Percentiles rank a stretch among this genome's conserved stretches.
Conservation (phyloP, 495 filamentous ascomycete species). For the Podospora fimiseda region DNA sequence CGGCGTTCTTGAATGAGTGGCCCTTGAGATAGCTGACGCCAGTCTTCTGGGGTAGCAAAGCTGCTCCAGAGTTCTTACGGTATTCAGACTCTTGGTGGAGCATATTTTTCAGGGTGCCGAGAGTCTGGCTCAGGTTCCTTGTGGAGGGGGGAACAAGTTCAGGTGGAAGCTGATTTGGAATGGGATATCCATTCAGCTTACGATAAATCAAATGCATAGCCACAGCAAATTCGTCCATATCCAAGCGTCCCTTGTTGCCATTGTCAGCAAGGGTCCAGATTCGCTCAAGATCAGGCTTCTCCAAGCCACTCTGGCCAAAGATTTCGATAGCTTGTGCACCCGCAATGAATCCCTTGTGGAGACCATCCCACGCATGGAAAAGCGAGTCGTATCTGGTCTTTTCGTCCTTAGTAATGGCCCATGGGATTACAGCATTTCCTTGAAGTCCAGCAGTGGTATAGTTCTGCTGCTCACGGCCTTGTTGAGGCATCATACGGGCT, state of each 20-base stretch:
- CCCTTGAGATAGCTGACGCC: slow-evolving; percentile 95
- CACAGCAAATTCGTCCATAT: slow-evolving; percentile 97
- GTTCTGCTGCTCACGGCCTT: slow-evolving; percentile 76
- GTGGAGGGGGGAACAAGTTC: slow-evolving; percentile 95
- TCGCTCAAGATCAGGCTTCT: slow-evolving; percentile 79
- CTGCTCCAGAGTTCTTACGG: slow-evolving; percentile 74
- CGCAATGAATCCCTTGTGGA: slow-evolving; percentile 86
- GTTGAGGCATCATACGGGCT: slow-evolving; percentile 96
- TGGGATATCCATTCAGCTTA: slow-evolving; percentile 89
- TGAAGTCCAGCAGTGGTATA: slow-evolving; percentile 84
- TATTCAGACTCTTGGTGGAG: slow-evolving; percentile 84
- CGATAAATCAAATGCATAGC: slow-evolving; percentile 99
- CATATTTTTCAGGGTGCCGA: slow-evolving; percentile 87
- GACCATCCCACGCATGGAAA: slow-evolving; percentile 95
- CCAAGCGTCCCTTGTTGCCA: slow-evolving; percentile 83
- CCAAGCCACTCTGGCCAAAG: slow-evolving; percentile 90
- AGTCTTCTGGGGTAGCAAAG: slow-evolving; percentile 89
- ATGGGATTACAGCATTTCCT: slow-evolving; percentile 92
- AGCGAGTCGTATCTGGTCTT: slow-evolving; percentile 95
- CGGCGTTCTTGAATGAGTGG: slow-evolving; percentile 72
- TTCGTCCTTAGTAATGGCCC: slow-evolving; percentile 98
- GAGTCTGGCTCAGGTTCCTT: slow-evolving; percentile 85
- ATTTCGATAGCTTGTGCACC: slow-evolving; percentile 96
- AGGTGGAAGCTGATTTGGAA: slow-evolving; percentile 84
- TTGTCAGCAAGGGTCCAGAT: slow-evolving; percentile 96